Conservation (phyloP, 2,329 filamentous ascomycete genomes). For the Trichoderma arundinaceum region DNA sequence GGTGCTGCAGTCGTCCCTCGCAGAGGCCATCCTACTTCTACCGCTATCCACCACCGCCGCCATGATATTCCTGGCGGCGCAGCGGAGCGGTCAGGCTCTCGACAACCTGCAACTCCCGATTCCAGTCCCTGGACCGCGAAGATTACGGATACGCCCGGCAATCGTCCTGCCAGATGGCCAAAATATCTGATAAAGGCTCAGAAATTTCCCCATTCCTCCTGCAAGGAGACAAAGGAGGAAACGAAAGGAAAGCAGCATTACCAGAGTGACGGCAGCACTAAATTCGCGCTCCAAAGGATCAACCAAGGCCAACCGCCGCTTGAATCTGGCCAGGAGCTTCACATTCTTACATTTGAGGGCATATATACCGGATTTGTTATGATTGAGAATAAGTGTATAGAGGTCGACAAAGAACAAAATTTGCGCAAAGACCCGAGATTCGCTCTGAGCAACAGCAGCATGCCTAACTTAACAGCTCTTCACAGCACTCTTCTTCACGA, state of each 20-base stretch:
- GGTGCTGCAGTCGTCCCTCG: slow-evolving; percentile 13
- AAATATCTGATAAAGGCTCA: neutral
- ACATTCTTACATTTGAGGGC: slow-evolving; percentile 68
- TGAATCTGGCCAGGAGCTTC: neutral
- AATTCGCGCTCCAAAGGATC: neutral
- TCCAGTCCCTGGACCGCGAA: slow-evolving; percentile 26
- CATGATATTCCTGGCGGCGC: slow-evolving; percentile 22
- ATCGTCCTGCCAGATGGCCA: neutral
- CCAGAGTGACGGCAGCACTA: neutral
- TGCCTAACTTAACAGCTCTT: slow-evolving; percentile 45
- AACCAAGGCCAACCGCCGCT: neutral
- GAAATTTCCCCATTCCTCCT: neutral
- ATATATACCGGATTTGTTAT: slow-evolving; percentile 83
- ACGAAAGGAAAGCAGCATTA: neutral
- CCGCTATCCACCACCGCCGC: slow-evolving; percentile 21
- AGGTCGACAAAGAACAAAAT: slow-evolving; percentile 70
- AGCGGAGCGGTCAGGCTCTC: neutral
- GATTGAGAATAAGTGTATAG: slow-evolving; percentile 85
- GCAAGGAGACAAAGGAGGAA: neutral
- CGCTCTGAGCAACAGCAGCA: neutral
- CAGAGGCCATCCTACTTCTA: slow-evolving; percentile 24
- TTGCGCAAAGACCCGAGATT: slow-evolving; percentile 49
- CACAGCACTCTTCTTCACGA: slow-evolving; percentile 81
- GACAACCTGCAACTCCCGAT: slow-evolving; percentile 15
- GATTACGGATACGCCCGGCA: slow-evolving; percentile 4